These are phyloP conservation scores for Forsythia suspensa DNA, from an alignment of 257 asterid species.

Conservation along the genomic window DNA sequence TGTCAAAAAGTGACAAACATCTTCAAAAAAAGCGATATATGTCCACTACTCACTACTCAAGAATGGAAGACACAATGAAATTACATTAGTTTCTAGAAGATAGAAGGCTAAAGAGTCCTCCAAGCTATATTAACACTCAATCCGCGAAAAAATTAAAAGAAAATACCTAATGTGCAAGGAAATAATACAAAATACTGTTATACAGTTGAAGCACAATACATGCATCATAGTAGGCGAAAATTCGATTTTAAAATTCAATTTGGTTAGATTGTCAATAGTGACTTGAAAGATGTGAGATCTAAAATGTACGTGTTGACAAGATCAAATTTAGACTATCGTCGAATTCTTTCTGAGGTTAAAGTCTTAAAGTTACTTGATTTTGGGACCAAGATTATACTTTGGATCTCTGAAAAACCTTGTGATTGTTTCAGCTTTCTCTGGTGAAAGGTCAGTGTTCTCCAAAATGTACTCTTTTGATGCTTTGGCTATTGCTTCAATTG, in stretches of 20 bases:
- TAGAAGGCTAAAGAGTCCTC: neutral
- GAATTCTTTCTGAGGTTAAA: neutral
- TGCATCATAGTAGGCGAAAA: neutral
- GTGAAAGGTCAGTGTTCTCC: conserved; percentile 89
- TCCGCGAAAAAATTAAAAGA: no score
- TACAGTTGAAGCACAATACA: neutral
- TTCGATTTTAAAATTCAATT: neutral
- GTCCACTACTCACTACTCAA: no score
- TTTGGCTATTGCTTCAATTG: conserved; percentile 89
- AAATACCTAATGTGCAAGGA: no score
- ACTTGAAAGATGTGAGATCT: neutral
- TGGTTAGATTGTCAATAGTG: neutral
- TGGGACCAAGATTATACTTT: conserved; percentile 75
- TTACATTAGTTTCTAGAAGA: neutral
- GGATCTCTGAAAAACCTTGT: conserved; percentile 82
- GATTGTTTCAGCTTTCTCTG: conserved; percentile 76
- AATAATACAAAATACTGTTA: no score
- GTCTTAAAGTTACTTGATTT: conserved; percentile 31
- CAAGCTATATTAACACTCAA: neutral
- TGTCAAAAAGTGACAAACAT: no score
- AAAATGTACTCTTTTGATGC: conserved; percentile 77
- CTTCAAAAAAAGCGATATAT: no score
- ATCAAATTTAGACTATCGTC: neutral
- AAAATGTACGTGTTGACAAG: neutral
- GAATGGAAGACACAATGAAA: no score